Evolutionary conservation across 179 eudicot genomes (phyloP), one percentile per base, ranked within the genome.

Genomic region (Pouteria campechiana): DNA sequence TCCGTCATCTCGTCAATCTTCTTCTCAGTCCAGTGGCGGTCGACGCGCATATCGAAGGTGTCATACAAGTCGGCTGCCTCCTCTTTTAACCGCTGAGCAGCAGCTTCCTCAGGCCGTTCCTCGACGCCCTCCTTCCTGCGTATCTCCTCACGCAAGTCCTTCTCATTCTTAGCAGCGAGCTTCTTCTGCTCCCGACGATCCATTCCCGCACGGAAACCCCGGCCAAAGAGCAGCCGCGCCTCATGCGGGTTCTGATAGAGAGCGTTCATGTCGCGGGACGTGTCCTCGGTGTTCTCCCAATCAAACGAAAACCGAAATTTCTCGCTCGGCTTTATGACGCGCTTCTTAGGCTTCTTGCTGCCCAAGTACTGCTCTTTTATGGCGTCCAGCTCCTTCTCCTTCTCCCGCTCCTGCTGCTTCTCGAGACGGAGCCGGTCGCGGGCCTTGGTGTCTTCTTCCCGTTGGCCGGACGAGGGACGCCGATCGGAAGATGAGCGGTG

Each of bases 241-340:
- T 86, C 89, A 40, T 82, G 93, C 31, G 96, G 93, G 50, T 86
- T 79, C 47, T 86, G 93, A 39, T 83, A 86, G 22, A 86, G 69
- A 2, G 50, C 25, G 46, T 87, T 87, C 96, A 87, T 76, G 50
- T 87, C 96, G 7, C 87, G 74, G 14, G 89, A 79, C 5, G 96
- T 83, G 44, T 86, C 96, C 65, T 86, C 96, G 0, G 93, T 76
- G 55, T 86, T 83, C 69, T 83, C 93, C 96, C 96, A 86, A 39
- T 86, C 93, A 45, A 86, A 86, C 4, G 89, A 82, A 50, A 86
- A 86, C 2, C 96, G 54, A 25, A 87, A 87, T 67, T 83, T 83
- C 76, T 87, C 94, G 54, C 94, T 83, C 2, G 90, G 94, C 42
- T 83, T 87, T 44, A 79, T 83, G 27, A 87, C 94, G 13, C 96